Conservation (phyloP, 2,329 filamentous ascomycete species). For the Fusarium globosum region DNA sequence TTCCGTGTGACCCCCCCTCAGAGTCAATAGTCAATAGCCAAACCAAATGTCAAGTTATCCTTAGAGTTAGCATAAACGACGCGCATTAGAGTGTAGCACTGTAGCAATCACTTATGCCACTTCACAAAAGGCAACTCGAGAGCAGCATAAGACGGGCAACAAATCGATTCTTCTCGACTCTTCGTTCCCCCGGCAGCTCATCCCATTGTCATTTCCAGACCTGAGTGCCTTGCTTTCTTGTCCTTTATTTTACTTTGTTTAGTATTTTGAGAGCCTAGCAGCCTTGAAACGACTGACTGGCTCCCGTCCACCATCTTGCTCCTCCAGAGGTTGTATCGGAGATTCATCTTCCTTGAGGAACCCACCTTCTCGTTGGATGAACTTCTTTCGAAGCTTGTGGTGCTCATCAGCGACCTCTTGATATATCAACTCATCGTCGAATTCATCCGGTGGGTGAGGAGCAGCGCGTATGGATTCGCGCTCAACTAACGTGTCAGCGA, state of each 20-base stretch:
- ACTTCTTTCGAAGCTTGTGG: slow-evolving; percentile 81
- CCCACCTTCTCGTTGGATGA: slow-evolving; percentile 85
- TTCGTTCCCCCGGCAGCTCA: slow-evolving; percentile 28
- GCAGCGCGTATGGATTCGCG: slow-evolving; percentile 52
- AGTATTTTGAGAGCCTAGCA: slow-evolving; percentile 69
- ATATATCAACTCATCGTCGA: slow-evolving; percentile 76
- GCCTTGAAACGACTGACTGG: slow-evolving; percentile 80
- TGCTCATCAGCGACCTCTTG: slow-evolving; percentile 86
- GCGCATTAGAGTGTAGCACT: neutral
- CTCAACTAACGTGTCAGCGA: slow-evolving; percentile 71
- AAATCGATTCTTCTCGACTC: slow-evolving; percentile 47
- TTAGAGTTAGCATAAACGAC: slow-evolving; percentile 18
- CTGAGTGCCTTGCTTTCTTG: slow-evolving; percentile 1
- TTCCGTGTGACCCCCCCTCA: slow-evolving; percentile 36
- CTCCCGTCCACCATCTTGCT: slow-evolving; percentile 71
- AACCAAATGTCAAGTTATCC: neutral
- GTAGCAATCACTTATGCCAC: slow-evolving; percentile 32
- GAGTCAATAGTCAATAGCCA: neutral
- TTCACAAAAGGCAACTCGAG: slow-evolving; percentile 34
- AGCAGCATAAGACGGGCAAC: slow-evolving; percentile 33
- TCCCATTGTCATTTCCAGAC: slow-evolving; percentile 11
- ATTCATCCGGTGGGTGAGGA: slow-evolving; percentile 65
- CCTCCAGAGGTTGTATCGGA: slow-evolving; percentile 73
- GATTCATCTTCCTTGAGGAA: slow-evolving; percentile 79
- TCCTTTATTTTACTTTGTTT: slow-evolving; percentile 27